Conservation (phyloP, 1,139 yeast species). For the Hemisphaericaspora lyxosophila region DNA sequence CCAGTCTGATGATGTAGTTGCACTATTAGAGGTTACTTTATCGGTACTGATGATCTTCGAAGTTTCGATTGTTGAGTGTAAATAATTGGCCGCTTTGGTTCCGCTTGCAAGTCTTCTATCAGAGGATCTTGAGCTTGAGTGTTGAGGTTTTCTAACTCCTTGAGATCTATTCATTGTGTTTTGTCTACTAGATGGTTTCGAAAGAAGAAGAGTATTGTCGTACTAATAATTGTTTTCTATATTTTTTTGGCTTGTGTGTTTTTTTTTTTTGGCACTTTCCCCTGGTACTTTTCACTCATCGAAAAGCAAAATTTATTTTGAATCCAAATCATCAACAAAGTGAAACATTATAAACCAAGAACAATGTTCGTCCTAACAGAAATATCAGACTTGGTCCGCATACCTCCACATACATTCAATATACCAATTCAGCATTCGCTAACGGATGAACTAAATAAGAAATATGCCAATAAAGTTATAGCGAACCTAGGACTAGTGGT, state of each 20-base stretch:
- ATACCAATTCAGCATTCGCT: slow-evolving; percentile 70
- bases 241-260: too few relatives aligned
- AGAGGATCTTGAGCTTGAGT: slow-evolving; percentile 30
- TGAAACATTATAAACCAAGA: slow-evolving; percentile 1
- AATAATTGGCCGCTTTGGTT: slow-evolving; percentile 41
- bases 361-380: slow-evolving; percentile 86
- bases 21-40: slow-evolving; percentile 18
- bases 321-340: neutral
- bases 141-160: slow-evolving; percentile 16
- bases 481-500: slow-evolving; percentile 82
- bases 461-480: slow-evolving; percentile 81
- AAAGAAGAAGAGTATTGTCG: too few relatives aligned
- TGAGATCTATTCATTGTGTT: slow-evolving; percentile 7
- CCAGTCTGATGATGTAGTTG: slow-evolving; percentile 46
- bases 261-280: too few relatives aligned
- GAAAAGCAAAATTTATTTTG: neutral
- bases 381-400: slow-evolving; percentile 77
- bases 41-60: slow-evolving; percentile 6
- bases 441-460: slow-evolving; percentile 76
- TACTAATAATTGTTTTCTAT: too few relatives aligned
- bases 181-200: neutral
- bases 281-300: too few relatives aligned
- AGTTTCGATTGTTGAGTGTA: slow-evolving; percentile 22
- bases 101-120: slow-evolving; percentile 55
- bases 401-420: slow-evolving; percentile 84